phyloP scores from a whole-genome alignment of 2,329 filamentous ascomycete species.

The Penicillium sp. region DNA sequence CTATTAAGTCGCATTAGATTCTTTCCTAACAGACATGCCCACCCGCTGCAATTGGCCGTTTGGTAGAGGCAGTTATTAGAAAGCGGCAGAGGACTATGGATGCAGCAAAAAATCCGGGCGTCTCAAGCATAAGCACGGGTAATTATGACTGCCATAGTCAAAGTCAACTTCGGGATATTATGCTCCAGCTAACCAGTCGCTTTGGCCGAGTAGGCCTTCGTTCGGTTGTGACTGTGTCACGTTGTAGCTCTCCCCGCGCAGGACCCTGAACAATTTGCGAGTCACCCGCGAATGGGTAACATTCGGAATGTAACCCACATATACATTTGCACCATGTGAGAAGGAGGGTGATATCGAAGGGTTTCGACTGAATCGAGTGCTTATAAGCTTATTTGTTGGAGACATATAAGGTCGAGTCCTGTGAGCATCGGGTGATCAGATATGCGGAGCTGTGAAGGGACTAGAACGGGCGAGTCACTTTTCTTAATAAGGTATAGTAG shows the following conservation, averaged over 20 bases:
- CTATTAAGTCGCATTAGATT: neutral
- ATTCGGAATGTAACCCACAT: slow-evolving; percentile 25
- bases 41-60: neutral
- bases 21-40: neutral
- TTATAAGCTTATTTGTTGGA: neutral
- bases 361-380: neutral
- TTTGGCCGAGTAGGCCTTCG: neutral
- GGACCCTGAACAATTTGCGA: slow-evolving; percentile 4
- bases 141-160: neutral
- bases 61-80: neutral
- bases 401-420: neutral
- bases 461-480: too few relatives aligned
- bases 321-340: neutral
- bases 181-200: neutral
- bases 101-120: neutral
- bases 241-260: neutral
- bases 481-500: too few relatives aligned
- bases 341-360: neutral
- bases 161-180: neutral
- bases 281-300: slow-evolving; percentile 17
- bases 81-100: neutral
- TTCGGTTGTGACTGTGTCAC: neutral
- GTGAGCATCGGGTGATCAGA: neutral
- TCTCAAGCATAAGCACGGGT: neutral
- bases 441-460: neutral